Evolutionary conservation across 441 rosid species (phyloP), one percentile per base, ranked within the genome.

Genomic region (Isatis lusitanica): DNA sequence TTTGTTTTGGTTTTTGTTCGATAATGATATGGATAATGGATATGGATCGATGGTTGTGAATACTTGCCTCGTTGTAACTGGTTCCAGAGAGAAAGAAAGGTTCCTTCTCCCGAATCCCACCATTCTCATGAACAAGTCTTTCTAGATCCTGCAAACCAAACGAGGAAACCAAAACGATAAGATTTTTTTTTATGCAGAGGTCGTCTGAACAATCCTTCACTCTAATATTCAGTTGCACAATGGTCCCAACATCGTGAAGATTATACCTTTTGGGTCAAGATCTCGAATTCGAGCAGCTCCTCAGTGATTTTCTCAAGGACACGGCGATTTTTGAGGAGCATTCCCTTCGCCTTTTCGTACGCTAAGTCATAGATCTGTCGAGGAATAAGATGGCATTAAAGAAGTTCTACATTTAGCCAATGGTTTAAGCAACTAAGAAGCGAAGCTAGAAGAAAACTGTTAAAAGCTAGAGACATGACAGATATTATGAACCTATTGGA

Each of bases 261-360:
- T 63, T 18, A 78, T 83, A 94, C 99, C 98, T 94, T 92, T 68
- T 86, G 91, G 39, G 96, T 83, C 82, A 94, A 85, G 60, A 94
- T 89, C 84, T 94, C 97, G 66, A 82, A 92, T 78, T 90, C 97
- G 35, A 94, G 91, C 73, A 94, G 84, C 77, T 94, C 99, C 39
- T 94, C 99, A 35, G 86, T 94, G 83, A 92, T 84, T 85, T 88
- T 90, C 85, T 88, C 96, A 43, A 94, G 98, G 80, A 87, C 90
- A 74, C 35, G 84, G 5, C 78, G 87, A 39, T 94, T 92, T 83
- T 83, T 88, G 46, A 77, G 85, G 78, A 94, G 91, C 93, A 94
- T 87, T 63, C 84, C 90, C 83, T 84, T 92, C 53, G 98, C 96
- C 77, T 81, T 92, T 70, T 81, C 70, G 66, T 88, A 94, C 4